These are phyloP conservation scores for Mucor saturninus DNA, from an alignment of 371 early-diverging fungal genomes.

Conservation along the genomic window DNA sequence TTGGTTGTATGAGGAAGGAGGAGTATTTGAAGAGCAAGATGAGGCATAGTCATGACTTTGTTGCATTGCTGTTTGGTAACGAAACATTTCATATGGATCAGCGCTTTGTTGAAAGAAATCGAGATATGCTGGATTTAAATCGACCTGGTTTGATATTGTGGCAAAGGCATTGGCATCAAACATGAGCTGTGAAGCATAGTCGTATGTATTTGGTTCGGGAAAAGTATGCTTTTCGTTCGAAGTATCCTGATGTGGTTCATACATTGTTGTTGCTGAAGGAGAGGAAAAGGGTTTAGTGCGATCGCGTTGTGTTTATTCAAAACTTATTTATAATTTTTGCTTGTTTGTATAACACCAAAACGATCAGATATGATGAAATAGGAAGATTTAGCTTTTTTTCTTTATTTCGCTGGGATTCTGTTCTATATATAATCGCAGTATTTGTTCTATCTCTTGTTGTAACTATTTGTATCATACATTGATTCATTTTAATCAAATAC, in stretches of 20 bases:
- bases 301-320: not conserved
- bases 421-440: not conserved
- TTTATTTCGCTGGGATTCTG: not conserved
- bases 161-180: slow-evolving; percentile 28
- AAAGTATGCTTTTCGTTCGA: slow-evolving; percentile 21
- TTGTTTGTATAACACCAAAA: slow-evolving; percentile 1
- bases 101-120: slow-evolving; percentile 18
- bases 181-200: slow-evolving; percentile 27
- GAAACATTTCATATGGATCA: slow-evolving; percentile 26
- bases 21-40: slow-evolving; percentile 21
- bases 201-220: slow-evolving; percentile 28
- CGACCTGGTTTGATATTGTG: slow-evolving; percentile 21
- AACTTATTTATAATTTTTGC: not conserved
- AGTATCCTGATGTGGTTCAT: slow-evolving; percentile 23
- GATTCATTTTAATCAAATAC: not conserved
- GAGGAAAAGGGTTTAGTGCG: not conserved
- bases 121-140: slow-evolving; percentile 16
- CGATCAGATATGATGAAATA: slow-evolving; percentile 1
- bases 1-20: slow-evolving; percentile 10
- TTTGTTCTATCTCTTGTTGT: not conserved
- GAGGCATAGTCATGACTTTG: slow-evolving; percentile 28
- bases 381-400: slow-evolving; percentile 10
- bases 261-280: slow-evolving; percentile 1
- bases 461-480: not conserved
- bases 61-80: slow-evolving; percentile 25